Conservation (phyloP, 495 filamentous ascomycete species). For the Parachaetomium inaequale region DNA sequence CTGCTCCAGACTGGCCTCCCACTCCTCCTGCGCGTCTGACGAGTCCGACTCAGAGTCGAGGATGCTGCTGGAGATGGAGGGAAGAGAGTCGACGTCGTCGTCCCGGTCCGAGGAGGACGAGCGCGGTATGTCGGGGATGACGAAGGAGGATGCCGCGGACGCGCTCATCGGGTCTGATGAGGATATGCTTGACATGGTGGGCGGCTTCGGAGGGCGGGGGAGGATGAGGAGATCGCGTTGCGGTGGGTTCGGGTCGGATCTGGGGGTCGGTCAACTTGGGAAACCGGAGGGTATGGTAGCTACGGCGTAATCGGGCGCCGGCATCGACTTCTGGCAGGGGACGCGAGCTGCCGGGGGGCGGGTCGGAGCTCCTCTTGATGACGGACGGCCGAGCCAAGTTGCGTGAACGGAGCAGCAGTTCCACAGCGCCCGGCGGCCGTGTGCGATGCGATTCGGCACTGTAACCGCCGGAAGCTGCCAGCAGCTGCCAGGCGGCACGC, state of each 20-base stretch:
- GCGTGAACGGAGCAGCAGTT: neutral
- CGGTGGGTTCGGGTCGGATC: neutral
- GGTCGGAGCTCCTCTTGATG: constrained; percentile 4
- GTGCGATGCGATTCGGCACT: constrained; percentile 10
- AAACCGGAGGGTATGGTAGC: neutral
- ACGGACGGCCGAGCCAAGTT: constrained; percentile 1
- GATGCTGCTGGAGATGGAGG: constrained; percentile 63
- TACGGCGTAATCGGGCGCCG: constrained; percentile 7
- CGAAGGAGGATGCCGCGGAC: constrained; percentile 40
- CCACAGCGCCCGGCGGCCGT: constrained; percentile 5
- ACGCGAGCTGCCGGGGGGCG: neutral
- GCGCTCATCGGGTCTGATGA: constrained; percentile 4
- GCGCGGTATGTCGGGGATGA: constrained; percentile 39
- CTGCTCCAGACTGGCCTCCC: constrained; percentile 90
- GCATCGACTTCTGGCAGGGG: constrained; percentile 8
- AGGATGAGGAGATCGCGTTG: neutral
- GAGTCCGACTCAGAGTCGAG: constrained; percentile 53
- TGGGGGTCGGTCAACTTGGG: neutral
- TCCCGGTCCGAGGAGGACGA: constrained; percentile 49
- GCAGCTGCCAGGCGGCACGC: constrained; percentile 13
- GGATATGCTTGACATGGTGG: constrained; percentile 33
- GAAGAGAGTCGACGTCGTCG: constrained; percentile 75
- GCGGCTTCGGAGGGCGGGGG: neutral
- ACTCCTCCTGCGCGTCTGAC: constrained; percentile 86
- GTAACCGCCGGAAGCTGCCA: constrained; percentile 17